Evolutionary conservation across 208 protist genomes (phyloP).

Genomic region (Trypanosoma platydactyli): DNA sequence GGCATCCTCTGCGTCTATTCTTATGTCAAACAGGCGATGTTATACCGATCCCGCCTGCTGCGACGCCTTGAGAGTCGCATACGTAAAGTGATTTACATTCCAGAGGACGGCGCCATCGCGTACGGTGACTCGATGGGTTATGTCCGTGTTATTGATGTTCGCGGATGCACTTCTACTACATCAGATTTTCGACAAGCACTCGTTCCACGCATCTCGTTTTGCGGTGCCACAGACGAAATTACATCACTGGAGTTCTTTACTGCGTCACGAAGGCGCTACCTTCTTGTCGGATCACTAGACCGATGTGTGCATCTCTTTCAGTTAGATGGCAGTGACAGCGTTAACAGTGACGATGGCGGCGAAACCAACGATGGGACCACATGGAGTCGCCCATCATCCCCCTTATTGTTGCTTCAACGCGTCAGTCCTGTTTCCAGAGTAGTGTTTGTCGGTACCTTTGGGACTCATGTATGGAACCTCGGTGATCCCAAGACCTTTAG

Average conservation of each 20-base stretch:
- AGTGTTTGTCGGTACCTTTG: constrained; percentile 24
- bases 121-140: constrained; percentile 51
- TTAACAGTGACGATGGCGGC: too few species aligned
- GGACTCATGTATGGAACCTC: constrained; percentile 15
- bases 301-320: constrained; percentile 68
- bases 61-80: constrained; percentile 45
- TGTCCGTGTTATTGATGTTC: constrained; percentile 49
- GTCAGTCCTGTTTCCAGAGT: neutral
- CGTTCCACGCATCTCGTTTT: constrained; percentile 15
- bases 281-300: constrained; percentile 58
- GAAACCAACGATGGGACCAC: too few species aligned
- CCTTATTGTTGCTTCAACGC: too few species aligned
- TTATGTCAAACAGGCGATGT: constrained; percentile 44
- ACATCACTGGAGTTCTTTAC: constrained; percentile 26
- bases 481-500: constrained; percentile 11
- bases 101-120: constrained; percentile 28
- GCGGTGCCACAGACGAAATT: constrained; percentile 38
- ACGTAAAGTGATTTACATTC: constrained; percentile 35
- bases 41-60: constrained; percentile 45
- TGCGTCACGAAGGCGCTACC: neutral
- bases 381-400: too few species aligned
- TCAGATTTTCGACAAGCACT: constrained; percentile 31
- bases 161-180: constrained; percentile 21
- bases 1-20: constrained; percentile 75
- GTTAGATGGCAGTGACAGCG: constrained; percentile 11